Conservation (phyloP, 352 stramenopile genomes). For the Pythium folliculosum region DNA sequence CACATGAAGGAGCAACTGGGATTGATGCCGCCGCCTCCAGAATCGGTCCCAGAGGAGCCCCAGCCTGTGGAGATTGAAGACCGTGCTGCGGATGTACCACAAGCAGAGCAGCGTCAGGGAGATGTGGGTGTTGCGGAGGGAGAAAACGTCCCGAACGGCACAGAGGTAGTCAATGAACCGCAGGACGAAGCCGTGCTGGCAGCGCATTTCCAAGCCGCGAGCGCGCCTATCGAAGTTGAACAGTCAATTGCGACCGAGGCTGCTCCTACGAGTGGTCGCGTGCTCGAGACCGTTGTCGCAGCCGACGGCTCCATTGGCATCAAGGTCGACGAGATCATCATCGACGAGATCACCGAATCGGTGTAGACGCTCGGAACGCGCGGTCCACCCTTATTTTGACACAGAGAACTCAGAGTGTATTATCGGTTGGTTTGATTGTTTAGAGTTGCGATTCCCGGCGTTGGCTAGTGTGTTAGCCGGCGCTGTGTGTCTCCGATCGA, state of each 20-base stretch:
- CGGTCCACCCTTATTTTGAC: not conserved
- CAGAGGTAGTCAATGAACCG: not conserved
- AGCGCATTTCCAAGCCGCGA: slow-evolving; percentile 13
- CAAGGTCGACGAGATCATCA: slow-evolving; percentile 24
- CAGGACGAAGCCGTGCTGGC: slow-evolving; percentile 1
- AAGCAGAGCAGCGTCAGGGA: not conserved
- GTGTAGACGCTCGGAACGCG: slow-evolving; percentile 4
- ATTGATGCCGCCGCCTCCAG: slow-evolving; percentile 37
- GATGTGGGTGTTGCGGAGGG: not conserved
- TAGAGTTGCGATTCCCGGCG: too few relatives aligned
- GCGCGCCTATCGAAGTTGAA: not conserved
- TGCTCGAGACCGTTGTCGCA: slow-evolving; percentile 16
- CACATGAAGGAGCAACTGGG: slow-evolving; percentile 80
- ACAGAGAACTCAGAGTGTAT: too few relatives aligned
- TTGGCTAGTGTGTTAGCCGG: too few relatives aligned
- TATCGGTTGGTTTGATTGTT: too few relatives aligned
- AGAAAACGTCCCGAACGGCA: not conserved
- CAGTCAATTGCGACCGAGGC: not conserved
- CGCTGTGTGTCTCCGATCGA: too few relatives aligned
- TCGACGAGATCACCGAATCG: slow-evolving; percentile 34
- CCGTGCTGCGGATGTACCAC: not conserved
- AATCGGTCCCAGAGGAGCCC: slow-evolving; percentile 25
- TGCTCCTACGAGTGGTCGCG: slow-evolving; percentile 3
- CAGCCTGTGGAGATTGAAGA: slow-evolving; percentile 28
- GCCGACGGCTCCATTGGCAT: slow-evolving; percentile 17